Evolutionary conservation across 2,329 filamentous ascomycete genomes (phyloP).

Genomic region (Parastagonospora avenae): DNA sequence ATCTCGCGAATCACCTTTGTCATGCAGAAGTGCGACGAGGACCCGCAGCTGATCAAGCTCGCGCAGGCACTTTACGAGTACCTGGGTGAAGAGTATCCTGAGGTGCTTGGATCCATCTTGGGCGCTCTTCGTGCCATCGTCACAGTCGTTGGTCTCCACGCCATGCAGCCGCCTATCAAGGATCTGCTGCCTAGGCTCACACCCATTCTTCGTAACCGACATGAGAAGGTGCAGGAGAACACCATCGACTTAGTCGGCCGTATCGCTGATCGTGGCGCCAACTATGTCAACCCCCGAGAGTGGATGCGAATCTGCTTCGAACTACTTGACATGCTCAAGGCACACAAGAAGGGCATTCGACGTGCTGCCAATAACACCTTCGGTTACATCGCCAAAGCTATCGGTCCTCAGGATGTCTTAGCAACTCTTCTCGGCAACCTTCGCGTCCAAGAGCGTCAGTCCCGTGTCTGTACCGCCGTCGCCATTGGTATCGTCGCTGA

Average conservation of each 20-base stretch:
- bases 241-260: slow-evolving; percentile 97
- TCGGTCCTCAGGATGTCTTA: slow-evolving; percentile 95
- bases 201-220: slow-evolving; percentile 96
- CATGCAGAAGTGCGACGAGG: slow-evolving; percentile 98
- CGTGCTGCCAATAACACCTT: slow-evolving; percentile 99
- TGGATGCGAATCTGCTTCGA: slow-evolving; percentile 99
- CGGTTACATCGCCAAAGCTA: slow-evolving; percentile 98
- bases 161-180: slow-evolving; percentile 98
- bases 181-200: slow-evolving; percentile 93
- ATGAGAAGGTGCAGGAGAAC: slow-evolving; percentile 99
- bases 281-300: slow-evolving; percentile 94
- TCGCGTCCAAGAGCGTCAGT: slow-evolving; percentile 95
- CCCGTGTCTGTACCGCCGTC: slow-evolving; percentile 96
- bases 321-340: slow-evolving; percentile 97
- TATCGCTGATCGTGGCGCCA: slow-evolving; percentile 95
- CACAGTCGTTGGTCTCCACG: slow-evolving; percentile 94
- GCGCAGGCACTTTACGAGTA: slow-evolving; percentile 97
- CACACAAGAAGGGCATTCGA: slow-evolving; percentile 98
- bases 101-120: slow-evolving; percentile 94
- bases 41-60: slow-evolving; percentile 93
- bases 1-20: slow-evolving; percentile 98
- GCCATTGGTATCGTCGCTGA: slow-evolving; percentile 98
- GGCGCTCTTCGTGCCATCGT: slow-evolving; percentile 95
- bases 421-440: slow-evolving; percentile 96
- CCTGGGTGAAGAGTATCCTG: slow-evolving; percentile 96